These are phyloP conservation scores for Pyrenophora teres DNA, from an alignment of 2,329 filamentous ascomycete species.

Conservation along the genomic window DNA sequence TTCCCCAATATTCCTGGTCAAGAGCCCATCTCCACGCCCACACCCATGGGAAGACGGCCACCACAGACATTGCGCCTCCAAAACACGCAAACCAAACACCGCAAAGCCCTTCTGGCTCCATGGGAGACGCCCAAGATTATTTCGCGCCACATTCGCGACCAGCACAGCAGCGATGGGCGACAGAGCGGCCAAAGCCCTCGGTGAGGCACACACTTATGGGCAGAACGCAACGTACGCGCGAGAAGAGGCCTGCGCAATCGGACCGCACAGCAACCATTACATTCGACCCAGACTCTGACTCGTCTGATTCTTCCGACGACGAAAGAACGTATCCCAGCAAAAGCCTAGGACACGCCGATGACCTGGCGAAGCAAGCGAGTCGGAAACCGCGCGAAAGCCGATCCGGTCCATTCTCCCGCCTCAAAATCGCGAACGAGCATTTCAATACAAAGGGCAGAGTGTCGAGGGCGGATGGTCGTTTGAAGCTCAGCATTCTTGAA, in stretches of 20 bases:
- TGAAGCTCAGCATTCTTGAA: slow-evolving; percentile 70
- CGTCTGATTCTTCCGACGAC: slow-evolving; percentile 33
- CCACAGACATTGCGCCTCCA: neutral
- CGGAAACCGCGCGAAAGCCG: slow-evolving; percentile 15
- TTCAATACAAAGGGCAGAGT: slow-evolving; percentile 69
- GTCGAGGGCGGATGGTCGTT: slow-evolving; percentile 69
- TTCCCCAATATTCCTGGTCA: slow-evolving; percentile 28
- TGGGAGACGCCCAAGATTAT: neutral
- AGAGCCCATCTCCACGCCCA: slow-evolving; percentile 1
- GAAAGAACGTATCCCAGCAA: slow-evolving; percentile 21
- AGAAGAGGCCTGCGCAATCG: slow-evolving; percentile 18
- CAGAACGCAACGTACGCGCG: slow-evolving; percentile 19
- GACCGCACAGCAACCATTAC: slow-evolving; percentile 31
- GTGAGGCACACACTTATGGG: slow-evolving; percentile 28
- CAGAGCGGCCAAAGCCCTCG: slow-evolving; percentile 37
- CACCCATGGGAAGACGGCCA: neutral
- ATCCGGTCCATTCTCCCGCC: slow-evolving; percentile 54
- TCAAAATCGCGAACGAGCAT: slow-evolving; percentile 66
- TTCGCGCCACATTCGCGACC: slow-evolving; percentile 21
- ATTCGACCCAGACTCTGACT: slow-evolving; percentile 38
- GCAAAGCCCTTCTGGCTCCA: neutral
- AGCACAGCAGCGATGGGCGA: slow-evolving; percentile 33
- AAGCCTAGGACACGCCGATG: slow-evolving; percentile 23
- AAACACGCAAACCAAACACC: neutral
- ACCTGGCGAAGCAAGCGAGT: slow-evolving; percentile 9